These are phyloP conservation scores for Mycena alexandri DNA, from an alignment of 768 basidiomycete genomes.

Conservation along the genomic window DNA sequence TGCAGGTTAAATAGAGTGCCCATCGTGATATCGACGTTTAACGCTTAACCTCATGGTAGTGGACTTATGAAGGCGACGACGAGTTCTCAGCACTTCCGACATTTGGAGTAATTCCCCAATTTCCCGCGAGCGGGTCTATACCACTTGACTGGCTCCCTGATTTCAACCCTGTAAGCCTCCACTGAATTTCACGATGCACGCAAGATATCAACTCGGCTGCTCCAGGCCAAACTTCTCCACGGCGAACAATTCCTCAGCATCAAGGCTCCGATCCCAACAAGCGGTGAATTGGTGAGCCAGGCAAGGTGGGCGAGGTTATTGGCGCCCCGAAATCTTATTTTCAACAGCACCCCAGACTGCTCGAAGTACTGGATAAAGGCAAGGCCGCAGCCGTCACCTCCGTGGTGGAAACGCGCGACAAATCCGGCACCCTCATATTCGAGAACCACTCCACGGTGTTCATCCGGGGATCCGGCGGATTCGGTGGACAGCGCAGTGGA, in stretches of 20 bases:
- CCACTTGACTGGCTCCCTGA: conserved; percentile 92
- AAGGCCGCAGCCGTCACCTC: conserved; percentile 93
- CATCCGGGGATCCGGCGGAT: conserved; percentile 95
- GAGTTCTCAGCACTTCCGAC: conserved; percentile 90
- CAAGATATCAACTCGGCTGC: too few relatives aligned
- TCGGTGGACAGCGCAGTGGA: conserved; percentile 91
- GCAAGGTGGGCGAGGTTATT: conserved; percentile 65
- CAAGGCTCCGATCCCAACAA: conserved; percentile 87
- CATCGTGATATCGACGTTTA: too few relatives aligned
- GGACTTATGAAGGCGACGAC: conserved; percentile 84
- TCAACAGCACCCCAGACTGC: conserved; percentile 56
- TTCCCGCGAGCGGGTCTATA: conserved; percentile 75
- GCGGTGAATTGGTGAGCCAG: conserved; percentile 81
- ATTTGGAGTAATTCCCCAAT: conserved; percentile 95
- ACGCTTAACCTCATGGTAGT: background rate
- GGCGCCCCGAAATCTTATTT: conserved; percentile 3
- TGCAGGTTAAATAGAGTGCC: conserved; percentile 75
- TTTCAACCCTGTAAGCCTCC: conserved; percentile 83
- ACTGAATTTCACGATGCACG: background rate
- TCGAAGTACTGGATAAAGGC: conserved; percentile 91
- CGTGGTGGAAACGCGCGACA: conserved; percentile 85
- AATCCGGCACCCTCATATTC: conserved; percentile 85
- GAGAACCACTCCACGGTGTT: conserved; percentile 95
- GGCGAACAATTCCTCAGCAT: conserved; percentile 97
- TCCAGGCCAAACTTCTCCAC: conserved; percentile 93